Evolutionary conservation across 2,329 filamentous ascomycete genomes (phyloP).

Genomic region (Amylocarpus encephaloides): DNA sequence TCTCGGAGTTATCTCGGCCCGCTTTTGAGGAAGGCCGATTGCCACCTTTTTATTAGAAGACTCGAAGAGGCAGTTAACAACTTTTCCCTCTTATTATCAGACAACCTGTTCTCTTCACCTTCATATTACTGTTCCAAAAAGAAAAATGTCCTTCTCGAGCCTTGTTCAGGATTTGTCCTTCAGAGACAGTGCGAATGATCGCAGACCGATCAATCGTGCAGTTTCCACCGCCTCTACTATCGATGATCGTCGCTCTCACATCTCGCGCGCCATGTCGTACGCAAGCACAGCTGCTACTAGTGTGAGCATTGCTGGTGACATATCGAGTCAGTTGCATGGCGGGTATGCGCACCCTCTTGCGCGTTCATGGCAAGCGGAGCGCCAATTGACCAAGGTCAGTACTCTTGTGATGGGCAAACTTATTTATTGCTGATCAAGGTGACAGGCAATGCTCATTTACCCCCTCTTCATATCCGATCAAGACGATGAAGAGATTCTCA

Average conservation of each 20-base stretch:
- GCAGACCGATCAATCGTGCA: slow-evolving; percentile 42
- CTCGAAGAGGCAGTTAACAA: neutral
- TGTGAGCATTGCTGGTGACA: slow-evolving; percentile 66
- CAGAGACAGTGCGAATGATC: slow-evolving; percentile 41
- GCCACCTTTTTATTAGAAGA: too few relatives aligned
- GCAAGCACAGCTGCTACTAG: slow-evolving; percentile 61
- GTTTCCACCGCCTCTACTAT: slow-evolving; percentile 41
- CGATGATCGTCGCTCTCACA: slow-evolving; percentile 53
- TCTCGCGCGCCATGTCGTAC: slow-evolving; percentile 60
- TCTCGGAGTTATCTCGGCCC: too few relatives aligned
- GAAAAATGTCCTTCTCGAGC: slow-evolving; percentile 59
- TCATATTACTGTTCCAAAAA: neutral
- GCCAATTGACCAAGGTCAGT: slow-evolving; percentile 73
- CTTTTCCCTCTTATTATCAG: neutral
- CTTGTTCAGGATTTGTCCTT: slow-evolving; percentile 59
- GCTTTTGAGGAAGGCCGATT: too few relatives aligned
- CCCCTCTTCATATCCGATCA: slow-evolving; percentile 94
- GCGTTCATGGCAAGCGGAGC: slow-evolving; percentile 75
- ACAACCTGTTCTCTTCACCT: neutral
- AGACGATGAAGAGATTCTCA: slow-evolving; percentile 83
- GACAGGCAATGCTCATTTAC: slow-evolving; percentile 94
- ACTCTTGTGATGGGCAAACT: neutral
- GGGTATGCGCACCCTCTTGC: slow-evolving; percentile 77
- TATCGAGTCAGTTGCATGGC: slow-evolving; percentile 76
- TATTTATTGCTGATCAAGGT: slow-evolving; percentile 11